Percentiles rank a stretch among this genome's conserved stretches.
Evolutionary conservation across 208 protist genomes (phyloP).

Genomic region (Leishmania tarentolae): DNA sequence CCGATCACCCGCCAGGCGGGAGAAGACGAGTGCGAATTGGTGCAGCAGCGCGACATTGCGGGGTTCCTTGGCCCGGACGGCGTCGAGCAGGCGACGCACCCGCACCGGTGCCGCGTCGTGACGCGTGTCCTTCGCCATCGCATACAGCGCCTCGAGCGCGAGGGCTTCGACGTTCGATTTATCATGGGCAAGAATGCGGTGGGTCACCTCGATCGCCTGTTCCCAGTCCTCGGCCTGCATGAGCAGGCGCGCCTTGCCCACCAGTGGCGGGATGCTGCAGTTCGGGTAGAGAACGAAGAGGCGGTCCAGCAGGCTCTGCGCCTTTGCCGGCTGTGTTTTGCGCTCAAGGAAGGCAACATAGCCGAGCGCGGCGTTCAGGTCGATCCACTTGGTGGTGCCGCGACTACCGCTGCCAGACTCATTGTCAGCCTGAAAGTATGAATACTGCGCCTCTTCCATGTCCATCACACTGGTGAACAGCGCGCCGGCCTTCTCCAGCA

Average conservation of each 20-base stretch:
- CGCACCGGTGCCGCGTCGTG: slow-evolving; percentile 59
- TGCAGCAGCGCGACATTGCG: slow-evolving; percentile 78
- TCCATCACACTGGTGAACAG: slow-evolving; percentile 76
- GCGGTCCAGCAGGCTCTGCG: slow-evolving; percentile 86
- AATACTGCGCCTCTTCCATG: slow-evolving; percentile 37
- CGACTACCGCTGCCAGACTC: not conserved
- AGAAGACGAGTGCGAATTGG: slow-evolving; percentile 73
- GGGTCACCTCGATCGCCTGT: slow-evolving; percentile 83
- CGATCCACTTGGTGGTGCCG: slow-evolving; percentile 31
- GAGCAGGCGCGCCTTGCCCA: slow-evolving; percentile 85
- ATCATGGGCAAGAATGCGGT: slow-evolving; percentile 81
- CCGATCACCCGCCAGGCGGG: slow-evolving; percentile 48
- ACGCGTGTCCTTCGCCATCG: slow-evolving; percentile 78
- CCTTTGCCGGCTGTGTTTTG: slow-evolving; percentile 76
- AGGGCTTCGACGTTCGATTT: slow-evolving; percentile 82
- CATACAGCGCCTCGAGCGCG: slow-evolving; percentile 68
- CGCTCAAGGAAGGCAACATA: slow-evolving; percentile 84
- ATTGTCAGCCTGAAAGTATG: slow-evolving; percentile 12
- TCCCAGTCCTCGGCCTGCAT: slow-evolving; percentile 94
- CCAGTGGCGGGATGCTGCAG: slow-evolving; percentile 61
- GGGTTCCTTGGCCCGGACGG: slow-evolving; percentile 72
- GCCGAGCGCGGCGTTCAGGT: slow-evolving; percentile 85
- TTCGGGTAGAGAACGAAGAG: slow-evolving; percentile 71
- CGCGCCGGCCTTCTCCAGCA: slow-evolving; percentile 82
- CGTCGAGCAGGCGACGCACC: slow-evolving; percentile 64